phyloP scores from a whole-genome alignment of 768 basidiomycete genomes.

The Rubroboletus pulcherrimus region DNA sequence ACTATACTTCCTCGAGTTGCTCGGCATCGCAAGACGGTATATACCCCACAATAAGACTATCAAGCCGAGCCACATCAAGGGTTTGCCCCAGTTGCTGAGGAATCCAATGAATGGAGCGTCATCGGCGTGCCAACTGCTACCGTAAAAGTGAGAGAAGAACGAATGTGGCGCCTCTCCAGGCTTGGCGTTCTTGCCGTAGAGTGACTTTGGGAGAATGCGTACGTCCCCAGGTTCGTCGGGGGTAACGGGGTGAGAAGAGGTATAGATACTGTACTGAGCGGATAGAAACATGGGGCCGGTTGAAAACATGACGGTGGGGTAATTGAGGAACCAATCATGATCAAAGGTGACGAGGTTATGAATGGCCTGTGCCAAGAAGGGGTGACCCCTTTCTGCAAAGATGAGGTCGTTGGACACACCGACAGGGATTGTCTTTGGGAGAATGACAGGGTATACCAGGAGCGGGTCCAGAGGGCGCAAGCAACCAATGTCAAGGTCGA shows the following conservation, averaged over 20 bases:
- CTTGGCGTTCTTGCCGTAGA: conserved; percentile 97
- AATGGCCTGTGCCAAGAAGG: conserved; percentile 90
- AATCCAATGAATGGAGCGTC: conserved; percentile 98
- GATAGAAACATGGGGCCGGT: conserved; percentile 99
- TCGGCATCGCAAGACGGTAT: conserved; percentile 51
- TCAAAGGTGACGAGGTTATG: conserved; percentile 90
- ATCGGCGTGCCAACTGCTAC: conserved; percentile 97
- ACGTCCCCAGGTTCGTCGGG: conserved; percentile 59
- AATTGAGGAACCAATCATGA: conserved; percentile 92
- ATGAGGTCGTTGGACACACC: conserved; percentile 98
- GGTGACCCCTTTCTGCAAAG: conserved; percentile 79
- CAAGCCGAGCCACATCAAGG: conserved; percentile 80
- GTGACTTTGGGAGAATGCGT: conserved; percentile 88
- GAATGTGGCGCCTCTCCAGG: conserved; percentile 79
- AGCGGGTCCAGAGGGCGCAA: conserved; percentile 81
- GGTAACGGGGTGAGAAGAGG: conserved; percentile 59
- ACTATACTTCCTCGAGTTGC: conserved; percentile 56
- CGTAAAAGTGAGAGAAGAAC: conserved; percentile 97
- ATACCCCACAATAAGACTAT: conserved; percentile 68
- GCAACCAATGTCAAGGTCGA: conserved; percentile 97
- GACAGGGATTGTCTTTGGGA: conserved; percentile 94
- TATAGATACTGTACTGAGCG: conserved; percentile 86
- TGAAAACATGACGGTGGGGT: conserved; percentile 99
- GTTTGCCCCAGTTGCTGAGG: conserved; percentile 84
- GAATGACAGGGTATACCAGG: conserved; percentile 79